Base-by-base conservation (phyloP, 1,139 yeast species). In the Meyerozyma guilliermondii region DNA sequence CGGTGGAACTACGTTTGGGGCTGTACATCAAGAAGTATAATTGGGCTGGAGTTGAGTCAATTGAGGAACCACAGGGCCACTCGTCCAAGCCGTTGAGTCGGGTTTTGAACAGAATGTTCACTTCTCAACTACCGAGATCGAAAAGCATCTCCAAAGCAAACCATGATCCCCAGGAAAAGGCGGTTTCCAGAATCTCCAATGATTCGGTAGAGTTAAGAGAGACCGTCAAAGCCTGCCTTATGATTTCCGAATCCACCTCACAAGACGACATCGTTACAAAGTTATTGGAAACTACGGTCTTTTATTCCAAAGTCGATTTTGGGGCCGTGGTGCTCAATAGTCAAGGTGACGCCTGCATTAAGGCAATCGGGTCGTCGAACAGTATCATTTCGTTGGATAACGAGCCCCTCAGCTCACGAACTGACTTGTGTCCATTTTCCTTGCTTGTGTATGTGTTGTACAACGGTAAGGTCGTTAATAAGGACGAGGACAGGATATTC, bases 171-270 rank as follows among this genome's bases (percentile, higher is more conserved):
- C 27, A 11, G 7, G 35, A 6, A 5, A 26, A 4, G 28, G 28
- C 11, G 5, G 28, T 11, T n/a, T n/a, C 33, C 14, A 29, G 11
- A 3, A 33, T 9, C 7, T 22, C 24, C 10, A 41, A 45, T 8
- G 37, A 43, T 7, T 39, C 44, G 8, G 40, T 35, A 20, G 62
- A 59, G 29, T 49, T 63, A 40, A 59, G 58, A 18, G 54, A 53
- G 13, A 71, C 72, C 0, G 63, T 71, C 41, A 66, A 67, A 46
- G 70, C 78, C 3, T 76, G 81, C 50, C 59, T 76, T 26, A 69
- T 70, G 27, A 75, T 78, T 27, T 70, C 80, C 0, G 80, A 75
- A 49, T 68, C 78, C 3, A 63, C 69, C 11, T 68, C 68, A 42
- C 60, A 63, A 41, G 65, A 62, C 7, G 54, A 68, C 3, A 74